phyloP scores from a whole-genome alignment of 2,329 filamentous ascomycete species.

The Pseudogymnoascus sp. region DNA sequence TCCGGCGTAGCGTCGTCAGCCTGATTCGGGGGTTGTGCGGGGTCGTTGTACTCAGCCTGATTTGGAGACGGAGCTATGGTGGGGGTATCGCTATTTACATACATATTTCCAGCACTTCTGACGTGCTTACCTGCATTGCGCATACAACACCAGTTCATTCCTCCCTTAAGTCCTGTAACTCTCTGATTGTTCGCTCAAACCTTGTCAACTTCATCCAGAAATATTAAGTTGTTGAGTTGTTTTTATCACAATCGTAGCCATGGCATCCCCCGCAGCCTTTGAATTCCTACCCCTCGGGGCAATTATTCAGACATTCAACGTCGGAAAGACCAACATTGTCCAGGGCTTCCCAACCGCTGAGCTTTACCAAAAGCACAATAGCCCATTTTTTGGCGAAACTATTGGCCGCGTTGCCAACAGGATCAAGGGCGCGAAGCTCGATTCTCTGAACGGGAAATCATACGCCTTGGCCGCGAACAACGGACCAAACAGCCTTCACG shows the following conservation, averaged over 20 bases:
- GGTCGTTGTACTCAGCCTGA: slow-evolving; percentile 1
- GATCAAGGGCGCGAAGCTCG: slow-evolving; percentile 61
- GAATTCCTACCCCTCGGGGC: slow-evolving; percentile 67
- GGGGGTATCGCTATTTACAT: slow-evolving; percentile 2
- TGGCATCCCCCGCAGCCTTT: slow-evolving; percentile 31
- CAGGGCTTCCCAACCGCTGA: slow-evolving; percentile 71
- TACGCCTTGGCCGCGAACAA: slow-evolving; percentile 71
- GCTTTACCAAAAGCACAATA: slow-evolving; percentile 67
- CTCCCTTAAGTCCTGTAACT: not conserved
- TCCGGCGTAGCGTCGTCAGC: not conserved
- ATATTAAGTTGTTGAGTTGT: not conserved
- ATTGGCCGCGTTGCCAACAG: slow-evolving; percentile 83
- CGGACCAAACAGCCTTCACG: slow-evolving; percentile 66
- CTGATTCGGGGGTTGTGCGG: slow-evolving; percentile 1
- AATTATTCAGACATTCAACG: slow-evolving; percentile 70
- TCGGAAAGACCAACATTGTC: slow-evolving; percentile 78
- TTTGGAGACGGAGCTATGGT: slow-evolving; percentile 6
- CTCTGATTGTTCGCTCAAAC: not conserved
- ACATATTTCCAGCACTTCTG: not conserved
- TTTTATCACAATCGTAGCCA: slow-evolving; percentile 1
- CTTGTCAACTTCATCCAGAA: not conserved
- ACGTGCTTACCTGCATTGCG: not conserved
- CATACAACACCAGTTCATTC: not conserved
- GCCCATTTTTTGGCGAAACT: slow-evolving; percentile 81
- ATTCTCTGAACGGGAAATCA: slow-evolving; percentile 59